Base-by-base conservation (phyloP, 495 filamentous ascomycete genomes). In the Cercophora newfieldiana region DNA sequence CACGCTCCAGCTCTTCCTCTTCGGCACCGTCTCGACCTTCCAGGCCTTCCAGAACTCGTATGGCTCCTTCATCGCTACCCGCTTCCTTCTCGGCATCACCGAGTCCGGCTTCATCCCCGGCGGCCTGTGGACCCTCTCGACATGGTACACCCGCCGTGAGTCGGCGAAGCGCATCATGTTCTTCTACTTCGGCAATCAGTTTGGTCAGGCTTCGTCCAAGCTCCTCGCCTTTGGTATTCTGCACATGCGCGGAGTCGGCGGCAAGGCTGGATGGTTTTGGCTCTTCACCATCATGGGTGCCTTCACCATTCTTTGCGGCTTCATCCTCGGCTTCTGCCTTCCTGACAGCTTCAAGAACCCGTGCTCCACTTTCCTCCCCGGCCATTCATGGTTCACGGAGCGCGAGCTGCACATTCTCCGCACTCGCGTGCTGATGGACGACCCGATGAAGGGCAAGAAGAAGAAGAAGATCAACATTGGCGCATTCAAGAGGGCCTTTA, bases 81-180 rank as follows among this genome's bases (percentile, higher is more conserved):
- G 87, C 6, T 70, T 88, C 25, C 66, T 87, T 3, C 76, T 88
- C 2, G 86, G 74, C 12, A 66, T 76, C 16, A 80, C 81, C 30
- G 87, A 88, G 67, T 83, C 81, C 3, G 86, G 86, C 5, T 89
- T 86, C 67, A 87, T 88, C 64, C 86, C 86, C 44, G 85, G 81
- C n/a, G 81, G 82, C 2, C 75, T 89, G 0, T 89, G 85, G 64
- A 87, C 85, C 16, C 77, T 88, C n/a, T 85, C 85, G 1, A 83
- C 80, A 3, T 88, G 86, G 85, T 89, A 88, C 67, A 87, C 83
- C 65, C 79, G 76, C 26, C 74, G 79, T 2, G 86, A 89, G 70
- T 82, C 81, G 0, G 84, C 82, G 70, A 77, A 86, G 37, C 81
- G 86, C 4, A 79, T 85, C 33, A 81, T 80, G 30, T 66, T 84